A percentile compares a stretch with the other conserved stretches of the same genome.
Conservation (phyloP, 306 rosid species). For the Sindora glabra region DNA sequence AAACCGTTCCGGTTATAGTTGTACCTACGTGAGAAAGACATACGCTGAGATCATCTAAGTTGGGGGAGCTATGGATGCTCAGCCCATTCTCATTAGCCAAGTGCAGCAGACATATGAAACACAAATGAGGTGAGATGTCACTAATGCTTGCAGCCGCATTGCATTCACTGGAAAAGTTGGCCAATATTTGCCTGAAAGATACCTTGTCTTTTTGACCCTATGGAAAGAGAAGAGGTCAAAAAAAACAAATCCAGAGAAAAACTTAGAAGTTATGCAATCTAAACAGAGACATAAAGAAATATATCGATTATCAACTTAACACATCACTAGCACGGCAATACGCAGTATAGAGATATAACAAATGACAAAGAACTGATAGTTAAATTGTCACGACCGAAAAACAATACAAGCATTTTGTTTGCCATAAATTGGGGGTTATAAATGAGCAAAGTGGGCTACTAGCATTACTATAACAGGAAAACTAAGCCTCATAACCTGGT, state of each 20-base stretch:
- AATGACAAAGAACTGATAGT: not conserved
- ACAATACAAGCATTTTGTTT: too few species aligned
- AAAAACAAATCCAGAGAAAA: not conserved
- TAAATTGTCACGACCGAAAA: too few species aligned
- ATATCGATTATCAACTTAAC: not conserved
- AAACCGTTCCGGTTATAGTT: slow-evolving; percentile 12
- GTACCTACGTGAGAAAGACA: slow-evolving; percentile 24
- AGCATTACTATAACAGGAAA: too few species aligned
- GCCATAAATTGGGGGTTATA: too few species aligned
- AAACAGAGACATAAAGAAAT: not conserved
- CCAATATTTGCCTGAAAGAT: slow-evolving; percentile 66
- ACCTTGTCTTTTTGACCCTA: slow-evolving; percentile 41
- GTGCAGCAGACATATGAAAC: slow-evolving; percentile 91
- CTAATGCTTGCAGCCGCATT: slow-evolving; percentile 56
- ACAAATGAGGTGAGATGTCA: slow-evolving; percentile 85
- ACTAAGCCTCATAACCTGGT: too few species aligned
- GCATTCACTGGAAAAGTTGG: slow-evolving; percentile 62
- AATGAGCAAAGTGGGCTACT: too few species aligned
- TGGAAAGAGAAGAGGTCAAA: not conserved
- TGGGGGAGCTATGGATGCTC: slow-evolving; percentile 47
- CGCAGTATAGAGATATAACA: not conserved
- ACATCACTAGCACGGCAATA: too few species aligned
- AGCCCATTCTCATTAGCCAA: slow-evolving; percentile 87
- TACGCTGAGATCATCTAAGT: slow-evolving; percentile 66
- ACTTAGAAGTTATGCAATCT: slow-evolving; percentile 1